A percentile compares a stretch with the other conserved stretches of the same genome.
Conservation (phyloP, 495 filamentous ascomycete species). For the Tuber brumale region DNA sequence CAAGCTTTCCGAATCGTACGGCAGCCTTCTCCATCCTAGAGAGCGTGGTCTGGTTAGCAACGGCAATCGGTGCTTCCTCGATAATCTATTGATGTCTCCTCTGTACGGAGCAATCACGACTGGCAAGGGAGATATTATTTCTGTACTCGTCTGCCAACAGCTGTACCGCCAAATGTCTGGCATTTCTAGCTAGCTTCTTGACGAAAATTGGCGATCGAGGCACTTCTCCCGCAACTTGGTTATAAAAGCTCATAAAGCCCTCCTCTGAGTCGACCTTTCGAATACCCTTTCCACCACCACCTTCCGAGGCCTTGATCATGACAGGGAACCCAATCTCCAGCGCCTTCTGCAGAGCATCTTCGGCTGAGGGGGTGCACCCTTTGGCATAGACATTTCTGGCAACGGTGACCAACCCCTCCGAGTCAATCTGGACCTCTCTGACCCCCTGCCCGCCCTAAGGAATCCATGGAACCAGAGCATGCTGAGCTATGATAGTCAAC, state of each 20-base stretch:
- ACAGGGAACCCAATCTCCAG: slow-evolving; percentile 91
- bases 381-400: slow-evolving; percentile 76
- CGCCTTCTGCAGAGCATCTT: slow-evolving; percentile 84
- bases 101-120: slow-evolving; percentile 97
- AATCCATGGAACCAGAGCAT: slow-evolving; percentile 93
- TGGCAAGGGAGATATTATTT: slow-evolving; percentile 97
- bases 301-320: slow-evolving; percentile 99
- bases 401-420: slow-evolving; percentile 83
- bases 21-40: slow-evolving; percentile 93
- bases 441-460: slow-evolving; percentile 97
- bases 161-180: slow-evolving; percentile 94
- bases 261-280: slow-evolving; percentile 86
- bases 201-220: slow-evolving; percentile 99
- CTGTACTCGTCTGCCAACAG: slow-evolving; percentile 96
- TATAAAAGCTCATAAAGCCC: slow-evolving; percentile 76
- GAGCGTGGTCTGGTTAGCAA: slow-evolving; percentile 82
- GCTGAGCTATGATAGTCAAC: slow-evolving; percentile 97
- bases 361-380: slow-evolving; percentile 78
- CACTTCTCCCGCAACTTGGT: slow-evolving; percentile 92
- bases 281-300: slow-evolving; percentile 98
- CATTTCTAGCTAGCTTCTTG: slow-evolving; percentile 97
- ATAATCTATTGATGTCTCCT: slow-evolving; percentile 99
- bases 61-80: slow-evolving; percentile 94
- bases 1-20: slow-evolving; percentile 82
- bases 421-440: slow-evolving; percentile 67